These are phyloP conservation scores for Rubia balearica DNA, from an alignment of 305 asterid genomes.

Conservation along the genomic window DNA sequence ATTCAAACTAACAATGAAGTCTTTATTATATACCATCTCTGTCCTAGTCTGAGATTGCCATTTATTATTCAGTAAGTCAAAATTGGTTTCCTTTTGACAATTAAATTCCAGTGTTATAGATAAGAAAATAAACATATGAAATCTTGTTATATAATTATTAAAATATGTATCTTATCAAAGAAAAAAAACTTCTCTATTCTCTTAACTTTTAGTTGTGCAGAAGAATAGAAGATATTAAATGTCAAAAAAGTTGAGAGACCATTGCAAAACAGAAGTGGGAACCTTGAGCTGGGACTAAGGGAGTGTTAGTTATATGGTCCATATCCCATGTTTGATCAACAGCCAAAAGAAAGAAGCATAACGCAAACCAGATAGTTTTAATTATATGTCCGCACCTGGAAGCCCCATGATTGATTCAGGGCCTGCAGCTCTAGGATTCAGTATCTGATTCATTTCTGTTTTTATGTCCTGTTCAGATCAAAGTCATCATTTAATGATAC, in stretches of 20 bases:
- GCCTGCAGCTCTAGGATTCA: constrained; percentile 74
- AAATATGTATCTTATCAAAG: background rate
- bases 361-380: background rate
- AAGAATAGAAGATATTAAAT: background rate
- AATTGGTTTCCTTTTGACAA: background rate
- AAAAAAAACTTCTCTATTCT: too few species aligned
- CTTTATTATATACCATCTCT: background rate
- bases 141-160: too few species aligned
- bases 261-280: background rate
- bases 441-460: constrained; percentile 73
- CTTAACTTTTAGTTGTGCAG: too few species aligned
- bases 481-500: background rate
- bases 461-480: constrained; percentile 62
- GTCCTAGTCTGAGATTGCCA: background rate
- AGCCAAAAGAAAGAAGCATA: too few species aligned
- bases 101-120: too few species aligned
- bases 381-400: constrained; percentile 45
- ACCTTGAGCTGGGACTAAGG: too few species aligned
- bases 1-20: background rate
- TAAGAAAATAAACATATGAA: too few species aligned
- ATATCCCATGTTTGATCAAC: too few species aligned
- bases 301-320: too few species aligned
- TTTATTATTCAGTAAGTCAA: background rate
- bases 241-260: background rate
- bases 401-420: constrained; percentile 87